A percentile compares a stretch with the other conserved stretches of the same genome.
Evolutionary conservation across 2,329 filamentous ascomycete genomes (phyloP).

Genomic region (Fusarium beomiforme): DNA sequence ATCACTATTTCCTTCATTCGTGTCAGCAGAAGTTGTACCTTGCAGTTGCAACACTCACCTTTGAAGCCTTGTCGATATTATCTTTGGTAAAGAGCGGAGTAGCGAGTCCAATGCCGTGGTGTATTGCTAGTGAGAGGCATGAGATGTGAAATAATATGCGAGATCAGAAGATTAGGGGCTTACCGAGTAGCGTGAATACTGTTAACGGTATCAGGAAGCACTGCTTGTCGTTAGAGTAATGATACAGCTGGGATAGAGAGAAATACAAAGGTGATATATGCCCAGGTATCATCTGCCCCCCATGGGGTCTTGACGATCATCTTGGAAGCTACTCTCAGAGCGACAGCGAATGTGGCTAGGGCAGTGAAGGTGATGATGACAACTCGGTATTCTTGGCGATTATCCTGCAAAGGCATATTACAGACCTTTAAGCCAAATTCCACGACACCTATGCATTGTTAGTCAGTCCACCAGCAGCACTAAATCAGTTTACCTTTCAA

Average conservation of each 20-base stretch:
- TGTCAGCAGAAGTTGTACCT: rapidly evolving
- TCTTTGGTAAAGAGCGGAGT: background rate
- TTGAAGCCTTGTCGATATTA: background rate
- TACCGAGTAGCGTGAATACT: background rate
- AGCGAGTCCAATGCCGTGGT: background rate
- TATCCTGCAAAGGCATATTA: rapidly evolving
- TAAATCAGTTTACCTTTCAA: background rate
- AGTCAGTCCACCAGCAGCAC: rapidly evolving
- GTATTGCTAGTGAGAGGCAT: background rate
- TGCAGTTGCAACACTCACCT: background rate
- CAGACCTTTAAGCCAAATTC: background rate
- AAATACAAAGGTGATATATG: background rate
- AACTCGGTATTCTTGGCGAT: background rate
- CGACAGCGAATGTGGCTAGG: rapidly evolving
- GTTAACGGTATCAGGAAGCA: background rate
- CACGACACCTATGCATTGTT: background rate
- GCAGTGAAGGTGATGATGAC: background rate
- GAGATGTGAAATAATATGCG: background rate
- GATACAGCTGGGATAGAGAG: no score
- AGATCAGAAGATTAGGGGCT: rapidly evolving
- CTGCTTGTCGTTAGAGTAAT: background rate
- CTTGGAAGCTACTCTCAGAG: background rate
- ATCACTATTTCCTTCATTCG: background rate
- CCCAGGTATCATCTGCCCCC: slow-evolving; percentile 1
- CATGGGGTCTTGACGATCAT: background rate